Base-by-base conservation (phyloP, 2,329 filamentous ascomycete genomes). In the Hysterium pulicare region DNA sequence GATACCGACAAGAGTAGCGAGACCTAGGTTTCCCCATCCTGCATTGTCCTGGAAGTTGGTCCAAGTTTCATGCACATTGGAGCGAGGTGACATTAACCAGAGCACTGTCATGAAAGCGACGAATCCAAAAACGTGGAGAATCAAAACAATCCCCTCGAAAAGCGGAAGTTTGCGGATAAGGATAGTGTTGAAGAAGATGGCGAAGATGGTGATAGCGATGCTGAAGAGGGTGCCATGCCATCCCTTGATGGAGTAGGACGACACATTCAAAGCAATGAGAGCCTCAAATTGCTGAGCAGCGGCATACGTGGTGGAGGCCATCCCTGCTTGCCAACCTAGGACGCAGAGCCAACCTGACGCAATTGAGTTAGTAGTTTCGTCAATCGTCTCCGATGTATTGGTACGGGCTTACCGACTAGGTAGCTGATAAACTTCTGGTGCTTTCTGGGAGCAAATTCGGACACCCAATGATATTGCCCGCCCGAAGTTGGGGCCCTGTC, bases 191-290 rank as follows among this genome's bases (percentile, higher is more conserved):
- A 75, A 64, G 20, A 59, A 52, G 5, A 71, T 49, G 4, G 61
- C 58, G 10, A 73, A 56, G 1, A 62, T 11, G 2, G 69, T 61
- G 13, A 75, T 55, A 0, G 69, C 72, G 54, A 71, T 75, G 39
- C 68, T 67, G 0, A 78, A 53, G 1, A 78, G 59, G 0, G 74
- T 77, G 1, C 66, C 71, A 38, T 79, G 76, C 72, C 73, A 78
- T 20, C 62, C 55, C 37, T 72, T 46, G 0, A 59, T 50, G 0
- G 58, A 34, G 43, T 75, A 74, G 2, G 53, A 47, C 0, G 57
- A 55, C 16, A 69, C 48, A 22, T 64, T 72, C 9, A 76, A 54
- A 17, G 58, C 52, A n/a, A 64, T 33, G 1, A 65, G 50, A 2
- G 59, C 59, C 44, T 66, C 61, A 6, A 66, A 51, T 21, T 62